Percentiles rank a stretch among this genome's conserved stretches.
Evolutionary conservation across 177 flowering plant species (phyloP).

Genomic region (Vitis hybrid): DNA sequence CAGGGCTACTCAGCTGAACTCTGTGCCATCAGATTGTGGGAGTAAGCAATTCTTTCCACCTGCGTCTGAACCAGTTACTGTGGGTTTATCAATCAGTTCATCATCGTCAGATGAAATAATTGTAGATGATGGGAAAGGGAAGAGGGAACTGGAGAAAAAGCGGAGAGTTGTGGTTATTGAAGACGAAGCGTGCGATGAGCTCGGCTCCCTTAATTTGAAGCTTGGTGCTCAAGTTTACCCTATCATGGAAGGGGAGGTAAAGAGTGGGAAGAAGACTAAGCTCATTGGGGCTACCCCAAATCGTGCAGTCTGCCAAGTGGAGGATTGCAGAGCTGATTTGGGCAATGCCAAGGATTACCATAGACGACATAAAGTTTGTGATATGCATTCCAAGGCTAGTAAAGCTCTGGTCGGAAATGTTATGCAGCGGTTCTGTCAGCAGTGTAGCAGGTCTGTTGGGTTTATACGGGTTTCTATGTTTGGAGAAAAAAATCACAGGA

Average conservation of each 20-base stretch:
- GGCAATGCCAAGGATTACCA: conserved; percentile 68
- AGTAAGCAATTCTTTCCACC: conserved; percentile 37
- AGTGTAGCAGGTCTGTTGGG: conserved; percentile 70
- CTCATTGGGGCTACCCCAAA: conserved; percentile 18
- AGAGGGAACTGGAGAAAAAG: conserved; percentile 48
- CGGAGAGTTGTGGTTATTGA: conserved; percentile 33
- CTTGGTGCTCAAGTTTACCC: conserved; percentile 45
- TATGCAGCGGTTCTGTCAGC: conserved; percentile 78
- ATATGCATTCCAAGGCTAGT: conserved; percentile 61
- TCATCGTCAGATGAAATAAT: conserved; percentile 33
- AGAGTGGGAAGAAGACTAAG: conserved; percentile 33
- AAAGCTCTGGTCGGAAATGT: conserved; percentile 59
- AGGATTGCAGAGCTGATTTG: conserved; percentile 60
- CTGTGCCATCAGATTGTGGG: conserved; percentile 30
- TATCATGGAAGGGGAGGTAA: conserved; percentile 25
- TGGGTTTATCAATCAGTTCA: conserved; percentile 20
- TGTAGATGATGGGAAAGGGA: conserved; percentile 22
- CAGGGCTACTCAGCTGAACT: conserved; percentile 32
- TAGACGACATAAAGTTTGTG: conserved; percentile 69
- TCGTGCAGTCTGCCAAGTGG: conserved; percentile 60
- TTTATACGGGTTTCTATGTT: neutral
- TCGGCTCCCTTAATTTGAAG: conserved; percentile 35
- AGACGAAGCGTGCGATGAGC: conserved; percentile 28
- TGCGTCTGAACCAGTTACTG: conserved; percentile 18
- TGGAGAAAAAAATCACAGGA: neutral